These are phyloP conservation scores for Achaetomium macrosporum DNA, from an alignment of 2,329 filamentous ascomycete species.

Conservation along the genomic window DNA sequence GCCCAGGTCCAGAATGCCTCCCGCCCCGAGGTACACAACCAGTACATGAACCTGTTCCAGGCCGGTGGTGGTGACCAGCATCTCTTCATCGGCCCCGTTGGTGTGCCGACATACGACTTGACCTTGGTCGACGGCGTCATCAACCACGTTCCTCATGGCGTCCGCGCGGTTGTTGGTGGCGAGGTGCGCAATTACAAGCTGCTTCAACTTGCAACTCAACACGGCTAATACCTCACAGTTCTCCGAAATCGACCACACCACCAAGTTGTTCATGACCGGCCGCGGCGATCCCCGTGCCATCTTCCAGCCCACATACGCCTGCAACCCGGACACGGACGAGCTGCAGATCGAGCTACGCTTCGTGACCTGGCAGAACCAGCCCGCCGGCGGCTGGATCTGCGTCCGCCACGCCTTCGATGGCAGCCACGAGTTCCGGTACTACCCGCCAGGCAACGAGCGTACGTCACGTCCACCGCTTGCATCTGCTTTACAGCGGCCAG, in stretches of 20 bases:
- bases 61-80: slow-evolving; percentile 37
- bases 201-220: neutral
- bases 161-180: slow-evolving; percentile 24
- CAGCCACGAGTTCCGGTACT: slow-evolving; percentile 33
- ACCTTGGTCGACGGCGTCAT: slow-evolving; percentile 26
- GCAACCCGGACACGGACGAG: slow-evolving; percentile 29
- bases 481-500: too few relatives aligned
- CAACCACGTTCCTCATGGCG: slow-evolving; percentile 16
- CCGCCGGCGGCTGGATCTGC: slow-evolving; percentile 29
- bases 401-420: slow-evolving; percentile 27
- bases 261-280: slow-evolving; percentile 26
- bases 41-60: slow-evolving; percentile 32
- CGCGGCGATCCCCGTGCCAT: slow-evolving; percentile 29
- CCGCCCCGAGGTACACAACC: slow-evolving; percentile 33
- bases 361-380: slow-evolving; percentile 18
- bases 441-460: slow-evolving; percentile 31
- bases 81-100: slow-evolving; percentile 34
- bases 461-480: too few relatives aligned
- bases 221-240: slow-evolving; percentile 12
- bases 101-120: slow-evolving; percentile 26
- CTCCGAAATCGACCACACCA: slow-evolving; percentile 25
- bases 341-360: slow-evolving; percentile 29
- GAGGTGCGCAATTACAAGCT: slow-evolving; percentile 15
- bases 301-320: slow-evolving; percentile 30
- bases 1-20: slow-evolving; percentile 35